phyloP scores from a whole-genome alignment of 495 filamentous ascomycete species.

The Hypoxylon rickii region DNA sequence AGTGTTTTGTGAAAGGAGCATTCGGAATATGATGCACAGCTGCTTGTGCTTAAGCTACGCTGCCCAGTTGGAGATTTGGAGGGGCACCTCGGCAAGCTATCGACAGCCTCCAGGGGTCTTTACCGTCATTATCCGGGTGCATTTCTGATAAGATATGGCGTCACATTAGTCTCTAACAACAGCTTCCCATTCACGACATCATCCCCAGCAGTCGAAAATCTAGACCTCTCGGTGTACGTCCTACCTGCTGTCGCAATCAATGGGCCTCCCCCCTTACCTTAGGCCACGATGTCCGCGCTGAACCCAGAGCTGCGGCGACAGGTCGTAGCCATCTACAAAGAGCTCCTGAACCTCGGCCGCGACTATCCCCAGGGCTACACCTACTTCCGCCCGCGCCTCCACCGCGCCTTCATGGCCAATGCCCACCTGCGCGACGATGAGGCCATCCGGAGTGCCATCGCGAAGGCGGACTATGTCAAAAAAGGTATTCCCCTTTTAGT shows the following conservation, averaged over 20 bases:
- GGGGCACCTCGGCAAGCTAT: constrained; percentile 8
- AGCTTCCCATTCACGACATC: no score
- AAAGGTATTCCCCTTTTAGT: constrained; percentile 65
- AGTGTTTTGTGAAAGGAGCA: no score
- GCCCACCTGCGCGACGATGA: constrained; percentile 69
- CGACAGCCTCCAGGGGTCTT: background rate
- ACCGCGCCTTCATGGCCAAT: constrained; percentile 81
- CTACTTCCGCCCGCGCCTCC: constrained; percentile 81
- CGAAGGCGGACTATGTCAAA: constrained; percentile 82
- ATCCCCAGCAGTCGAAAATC: background rate
- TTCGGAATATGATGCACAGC: no score
- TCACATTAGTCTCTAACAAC: no score
- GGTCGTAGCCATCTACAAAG: constrained; percentile 94
- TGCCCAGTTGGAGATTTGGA: no score
- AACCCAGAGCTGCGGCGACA: constrained; percentile 69
- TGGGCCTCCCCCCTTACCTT: background rate
- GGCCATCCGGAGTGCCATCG: constrained; percentile 75
- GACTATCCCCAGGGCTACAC: constrained; percentile 86
- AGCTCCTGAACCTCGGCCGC: constrained; percentile 80
- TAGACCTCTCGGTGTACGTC: no score
- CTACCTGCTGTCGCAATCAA: no score
- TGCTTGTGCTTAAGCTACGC: no score
- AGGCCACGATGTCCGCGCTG: constrained; percentile 26
- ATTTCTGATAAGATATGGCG: background rate
- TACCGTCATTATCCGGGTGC: no score